A percentile compares a stretch with the other conserved stretches of the same genome.
These are phyloP conservation scores for Cryptococcus sp. DNA, from an alignment of 1,284 basidiomycete genomes.

Conservation along the genomic window DNA sequence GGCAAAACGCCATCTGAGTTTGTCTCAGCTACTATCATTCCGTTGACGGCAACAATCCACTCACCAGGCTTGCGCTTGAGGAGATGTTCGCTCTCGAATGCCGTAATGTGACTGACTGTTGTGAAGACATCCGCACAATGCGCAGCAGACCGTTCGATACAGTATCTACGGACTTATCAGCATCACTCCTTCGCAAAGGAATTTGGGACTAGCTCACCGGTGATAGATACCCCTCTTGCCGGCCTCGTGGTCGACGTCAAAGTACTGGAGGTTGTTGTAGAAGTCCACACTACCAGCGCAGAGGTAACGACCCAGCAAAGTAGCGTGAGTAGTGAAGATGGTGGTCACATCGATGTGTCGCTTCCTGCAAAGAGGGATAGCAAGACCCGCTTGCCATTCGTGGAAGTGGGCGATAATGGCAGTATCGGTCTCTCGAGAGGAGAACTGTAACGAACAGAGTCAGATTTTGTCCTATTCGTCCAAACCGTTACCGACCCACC, in stretches of 20 bases:
- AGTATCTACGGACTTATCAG: slow-evolving; percentile 72
- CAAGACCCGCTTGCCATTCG: slow-evolving; percentile 98
- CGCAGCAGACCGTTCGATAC: slow-evolving; percentile 90
- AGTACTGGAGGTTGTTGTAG: slow-evolving; percentile 99
- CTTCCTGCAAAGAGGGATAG: slow-evolving; percentile 93
- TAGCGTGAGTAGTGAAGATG: slow-evolving; percentile 98
- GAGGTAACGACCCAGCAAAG: slow-evolving; percentile 93
- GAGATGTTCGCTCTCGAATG: slow-evolving; percentile 93
- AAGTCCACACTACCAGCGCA: slow-evolving; percentile 98
- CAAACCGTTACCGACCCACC: slow-evolving; percentile 64
- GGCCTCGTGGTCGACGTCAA: slow-evolving; percentile 98
- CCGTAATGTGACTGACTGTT: slow-evolving; percentile 96
- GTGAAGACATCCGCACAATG: slow-evolving; percentile 98
- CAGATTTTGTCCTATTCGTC: slow-evolving; percentile 1
- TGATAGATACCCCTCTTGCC: slow-evolving; percentile 93
- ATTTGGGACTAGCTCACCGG: slow-evolving; percentile 47
- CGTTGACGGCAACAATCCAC: slow-evolving; percentile 4
- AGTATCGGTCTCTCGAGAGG: slow-evolving; percentile 71
- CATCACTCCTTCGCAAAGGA: not conserved
- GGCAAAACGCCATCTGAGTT: slow-evolving; percentile 86
- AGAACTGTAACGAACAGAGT: slow-evolving; percentile 61
- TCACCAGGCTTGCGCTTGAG: slow-evolving; percentile 86
- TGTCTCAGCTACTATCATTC: not conserved
- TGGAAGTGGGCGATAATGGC: slow-evolving; percentile 97
- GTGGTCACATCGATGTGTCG: slow-evolving; percentile 97